A percentile compares a stretch with the other conserved stretches of the same genome.
These are phyloP conservation scores for Picea engelmannii DNA, from an alignment of 83 land plant genomes.

Conservation along the genomic window DNA sequence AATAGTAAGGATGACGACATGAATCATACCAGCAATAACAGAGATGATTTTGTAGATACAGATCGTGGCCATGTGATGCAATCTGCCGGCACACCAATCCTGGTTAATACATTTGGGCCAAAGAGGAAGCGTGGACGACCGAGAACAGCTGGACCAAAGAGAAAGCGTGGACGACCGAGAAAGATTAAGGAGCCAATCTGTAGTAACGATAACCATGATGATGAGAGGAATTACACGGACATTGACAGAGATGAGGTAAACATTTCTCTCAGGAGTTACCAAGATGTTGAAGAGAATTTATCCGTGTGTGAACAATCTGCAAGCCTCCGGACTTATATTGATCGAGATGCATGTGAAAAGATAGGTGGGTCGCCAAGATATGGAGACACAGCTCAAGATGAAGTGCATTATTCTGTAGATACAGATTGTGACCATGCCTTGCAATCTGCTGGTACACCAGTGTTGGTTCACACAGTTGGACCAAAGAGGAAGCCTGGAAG, in stretches of 20 bases:
- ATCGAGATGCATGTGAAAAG: too few relatives aligned
- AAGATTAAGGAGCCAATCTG: neutral
- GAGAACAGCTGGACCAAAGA: too few relatives aligned
- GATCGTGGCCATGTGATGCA: neutral
- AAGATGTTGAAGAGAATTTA: neutral
- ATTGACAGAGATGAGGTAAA: neutral
- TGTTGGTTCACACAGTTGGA: neutral
- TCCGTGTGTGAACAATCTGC: neutral
- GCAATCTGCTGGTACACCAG: neutral
- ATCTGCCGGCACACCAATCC: neutral
- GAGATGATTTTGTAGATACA: neutral
- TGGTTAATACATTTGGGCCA: too few relatives aligned
- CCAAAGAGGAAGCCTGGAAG: too few relatives aligned
- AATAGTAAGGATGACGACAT: too few relatives aligned
- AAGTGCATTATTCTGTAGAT: neutral
- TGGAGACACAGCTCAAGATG: too few relatives aligned
- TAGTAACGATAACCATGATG: neutral
- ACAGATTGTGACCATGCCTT: neutral
- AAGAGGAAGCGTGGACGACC: too few relatives aligned
- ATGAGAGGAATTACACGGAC: neutral
- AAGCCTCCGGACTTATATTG: neutral
- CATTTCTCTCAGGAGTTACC: neutral
- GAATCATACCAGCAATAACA: neutral
- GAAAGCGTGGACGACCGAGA: too few relatives aligned
- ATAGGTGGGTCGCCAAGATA: too few relatives aligned